phyloP scores from a whole-genome alignment of 148 eudicot species.

The Persicaria tinctoria region DNA sequence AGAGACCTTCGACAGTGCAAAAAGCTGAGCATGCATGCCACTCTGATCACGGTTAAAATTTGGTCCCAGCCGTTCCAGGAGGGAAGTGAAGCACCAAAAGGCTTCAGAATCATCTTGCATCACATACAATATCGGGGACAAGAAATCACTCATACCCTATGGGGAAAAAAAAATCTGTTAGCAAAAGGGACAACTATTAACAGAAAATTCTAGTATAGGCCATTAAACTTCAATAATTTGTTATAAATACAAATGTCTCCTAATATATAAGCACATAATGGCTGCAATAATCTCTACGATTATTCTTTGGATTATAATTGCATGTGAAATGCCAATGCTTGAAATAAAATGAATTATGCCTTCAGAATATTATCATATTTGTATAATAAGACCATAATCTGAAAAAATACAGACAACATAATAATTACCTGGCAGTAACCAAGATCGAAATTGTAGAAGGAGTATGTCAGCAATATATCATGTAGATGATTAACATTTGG shows the following conservation, averaged over 20 bases:
- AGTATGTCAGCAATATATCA: slow-evolving; percentile 87
- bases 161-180: neutral
- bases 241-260: neutral
- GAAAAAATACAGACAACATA: neutral
- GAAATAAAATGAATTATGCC: neutral
- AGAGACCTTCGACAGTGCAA: slow-evolving; percentile 87
- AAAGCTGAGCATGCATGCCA: slow-evolving; percentile 97
- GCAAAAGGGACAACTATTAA: neutral
- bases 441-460: slow-evolving; percentile 98
- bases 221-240: neutral
- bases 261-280: neutral
- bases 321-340: neutral
- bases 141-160: slow-evolving; percentile 96
- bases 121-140: slow-evolving; percentile 77
- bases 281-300: neutral
- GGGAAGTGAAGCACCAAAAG: slow-evolving; percentile 94
- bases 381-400: neutral
- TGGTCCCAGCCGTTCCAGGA: slow-evolving; percentile 93
- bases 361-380: neutral
- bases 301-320: neutral
- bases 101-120: slow-evolving; percentile 82
- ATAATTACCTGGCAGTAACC: slow-evolving; percentile 94
- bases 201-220: neutral
- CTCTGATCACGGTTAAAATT: slow-evolving; percentile 96
- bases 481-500: slow-evolving; percentile 60